Base-by-base conservation (phyloP, 2,329 filamentous ascomycete species). In the Colletotrichum trifolii region DNA sequence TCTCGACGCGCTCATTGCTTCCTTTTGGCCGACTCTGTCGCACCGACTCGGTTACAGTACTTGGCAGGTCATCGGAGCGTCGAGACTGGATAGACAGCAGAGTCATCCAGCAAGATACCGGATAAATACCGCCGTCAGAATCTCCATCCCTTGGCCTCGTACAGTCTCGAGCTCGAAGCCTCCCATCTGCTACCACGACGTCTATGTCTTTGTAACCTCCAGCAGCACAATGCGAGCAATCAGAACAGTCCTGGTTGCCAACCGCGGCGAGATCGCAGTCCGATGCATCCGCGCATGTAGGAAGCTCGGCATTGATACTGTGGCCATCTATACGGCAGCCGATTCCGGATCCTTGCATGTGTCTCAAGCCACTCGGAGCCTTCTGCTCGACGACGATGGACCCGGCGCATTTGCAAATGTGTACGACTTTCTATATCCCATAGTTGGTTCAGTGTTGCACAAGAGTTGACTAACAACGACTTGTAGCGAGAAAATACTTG, bases 201-300 rank as follows among this genome's bases (percentile, higher is more conserved):
- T 40, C 4, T 2, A 10, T 40, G 38, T 40, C 6, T 40, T 40
- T 40, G 13, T 40, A 1, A 40, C 38, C 38, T 13, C 4, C 25
- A 25, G 25, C 25, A 25, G 38, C 38, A 10, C 13, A 40, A 9
- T 11, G 12, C 35, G 2, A 69, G 70, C 4, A 49, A 60, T 55
- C 6, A 35, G 36, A 11, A 60, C 46, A 36, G 68, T 89, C 15
- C 74, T 89, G 11, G 80, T 89, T 52, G 86, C 86, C 9, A 89
- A 89, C 71, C 78, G 87, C 49, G 87, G 85, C 50, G 86, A 88
- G 71, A 88, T 88, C 57, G 83, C 85, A 3, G 78, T 79, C 38
- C 81, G 86, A 36, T 82, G 86, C 60, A 80, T 82, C 70, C 81
- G 74, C 15, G 54, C 54, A 3, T 66, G 70, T 82, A 84, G 82